Evolutionary conservation across 2,329 filamentous ascomycete genomes (phyloP).

Genomic region (Bertia moriformis): DNA sequence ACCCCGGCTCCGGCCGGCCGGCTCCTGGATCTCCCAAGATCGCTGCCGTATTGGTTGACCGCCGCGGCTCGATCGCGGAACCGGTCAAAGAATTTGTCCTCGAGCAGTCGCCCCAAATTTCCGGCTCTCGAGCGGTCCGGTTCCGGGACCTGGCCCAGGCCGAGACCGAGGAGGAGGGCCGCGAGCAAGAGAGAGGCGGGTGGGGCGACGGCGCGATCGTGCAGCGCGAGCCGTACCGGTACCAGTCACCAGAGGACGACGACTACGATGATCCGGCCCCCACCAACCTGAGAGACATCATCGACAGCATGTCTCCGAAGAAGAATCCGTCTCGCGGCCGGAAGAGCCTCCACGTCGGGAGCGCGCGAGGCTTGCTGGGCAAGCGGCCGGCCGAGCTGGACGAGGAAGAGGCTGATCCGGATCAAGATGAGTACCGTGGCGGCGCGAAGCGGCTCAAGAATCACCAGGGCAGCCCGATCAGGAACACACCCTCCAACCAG

Average conservation of each 20-base stretch:
- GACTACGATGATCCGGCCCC: constrained; percentile 46
- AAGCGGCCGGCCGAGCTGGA: constrained; percentile 38
- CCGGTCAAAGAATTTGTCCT: constrained; percentile 48
- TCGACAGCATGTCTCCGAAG: constrained; percentile 38
- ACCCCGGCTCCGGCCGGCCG: constrained; percentile 53
- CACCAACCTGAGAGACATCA: constrained; percentile 37
- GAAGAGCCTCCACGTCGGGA: constrained; percentile 38
- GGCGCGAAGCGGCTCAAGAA: constrained; percentile 28
- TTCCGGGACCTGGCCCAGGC: constrained; percentile 32
- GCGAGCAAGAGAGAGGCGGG: constrained; percentile 35
- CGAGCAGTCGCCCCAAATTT: constrained; percentile 18
- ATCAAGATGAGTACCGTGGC: constrained; percentile 25
- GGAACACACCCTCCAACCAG: constrained; percentile 32
- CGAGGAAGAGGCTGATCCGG: constrained; percentile 31
- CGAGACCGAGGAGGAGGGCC: constrained; percentile 28
- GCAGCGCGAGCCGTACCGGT: constrained; percentile 37
- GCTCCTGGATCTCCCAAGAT: constrained; percentile 66
- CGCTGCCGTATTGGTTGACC: constrained; percentile 55
- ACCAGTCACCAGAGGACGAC: constrained; percentile 26
- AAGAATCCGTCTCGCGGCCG: constrained; percentile 30
- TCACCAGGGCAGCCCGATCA: constrained; percentile 35
- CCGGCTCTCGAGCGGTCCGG: constrained; percentile 28
- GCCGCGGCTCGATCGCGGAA: constrained; percentile 58
- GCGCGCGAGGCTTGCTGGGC: constrained; percentile 34
- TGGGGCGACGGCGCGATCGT: constrained; percentile 43